These are phyloP conservation scores for Anthracocystis panici-leucophaei DNA, from an alignment of 1,284 basidiomycete genomes.

Conservation along the genomic window DNA sequence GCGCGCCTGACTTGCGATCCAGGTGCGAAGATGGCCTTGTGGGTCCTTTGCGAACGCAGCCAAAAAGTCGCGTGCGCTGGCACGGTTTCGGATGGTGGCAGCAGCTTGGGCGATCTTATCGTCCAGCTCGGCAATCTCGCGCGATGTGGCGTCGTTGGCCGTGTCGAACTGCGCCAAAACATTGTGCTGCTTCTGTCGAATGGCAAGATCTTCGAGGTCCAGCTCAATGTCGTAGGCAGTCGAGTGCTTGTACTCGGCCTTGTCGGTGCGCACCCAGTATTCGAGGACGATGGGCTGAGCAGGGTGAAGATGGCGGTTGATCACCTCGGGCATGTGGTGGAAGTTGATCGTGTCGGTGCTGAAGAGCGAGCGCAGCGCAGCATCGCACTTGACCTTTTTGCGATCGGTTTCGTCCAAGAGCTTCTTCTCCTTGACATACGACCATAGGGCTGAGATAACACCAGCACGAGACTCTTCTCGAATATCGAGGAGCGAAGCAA, in stretches of 20 bases:
- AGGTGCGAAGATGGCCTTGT: constrained; percentile 84
- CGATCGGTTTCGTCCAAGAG: constrained; percentile 91
- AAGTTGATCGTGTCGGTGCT: constrained; percentile 77
- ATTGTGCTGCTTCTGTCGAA: constrained; percentile 81
- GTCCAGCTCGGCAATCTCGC: constrained; percentile 81
- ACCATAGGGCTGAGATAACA: constrained; percentile 87
- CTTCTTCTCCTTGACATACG: constrained; percentile 86
- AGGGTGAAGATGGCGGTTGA: constrained; percentile 82
- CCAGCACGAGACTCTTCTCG: constrained; percentile 87
- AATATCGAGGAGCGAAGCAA: constrained; percentile 82
- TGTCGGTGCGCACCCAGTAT: constrained; percentile 73
- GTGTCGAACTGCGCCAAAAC: constrained; percentile 81
- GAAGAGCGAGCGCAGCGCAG: constrained; percentile 59
- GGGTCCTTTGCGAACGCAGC: constrained; percentile 85
- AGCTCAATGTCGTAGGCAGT: constrained; percentile 87
- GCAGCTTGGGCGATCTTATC: constrained; percentile 75
- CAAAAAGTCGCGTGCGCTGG: constrained; percentile 87
- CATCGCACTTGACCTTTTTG: constrained; percentile 81
- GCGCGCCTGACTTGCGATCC: constrained; percentile 89
- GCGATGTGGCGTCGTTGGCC: constrained; percentile 73
- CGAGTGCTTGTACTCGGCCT: constrained; percentile 68
- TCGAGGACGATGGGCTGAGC: constrained; percentile 87
- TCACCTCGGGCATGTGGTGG: constrained; percentile 85
- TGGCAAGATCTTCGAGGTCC: constrained; percentile 83
- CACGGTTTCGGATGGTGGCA: constrained; percentile 81